Conservation (phyloP, 768 basidiomycete genomes). For the Phaffia australis region DNA sequence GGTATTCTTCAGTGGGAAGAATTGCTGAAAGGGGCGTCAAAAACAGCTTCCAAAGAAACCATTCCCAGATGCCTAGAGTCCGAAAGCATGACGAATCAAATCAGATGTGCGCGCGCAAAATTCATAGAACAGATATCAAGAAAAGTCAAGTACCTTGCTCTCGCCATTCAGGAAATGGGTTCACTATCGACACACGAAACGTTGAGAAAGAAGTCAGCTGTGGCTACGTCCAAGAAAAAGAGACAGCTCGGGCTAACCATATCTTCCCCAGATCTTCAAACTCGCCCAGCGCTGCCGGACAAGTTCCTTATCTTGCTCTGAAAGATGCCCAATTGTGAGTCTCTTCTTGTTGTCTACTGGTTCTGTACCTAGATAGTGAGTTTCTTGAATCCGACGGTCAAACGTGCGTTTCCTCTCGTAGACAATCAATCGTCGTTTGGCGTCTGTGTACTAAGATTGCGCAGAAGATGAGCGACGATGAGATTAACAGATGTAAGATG, state of each 20-base stretch:
- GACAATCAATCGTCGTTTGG: constrained; percentile 13
- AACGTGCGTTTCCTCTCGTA: constrained; percentile 8
- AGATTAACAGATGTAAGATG: neutral
- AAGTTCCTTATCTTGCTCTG: constrained; percentile 32
- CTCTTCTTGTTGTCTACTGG: neutral
- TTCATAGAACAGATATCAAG: no score
- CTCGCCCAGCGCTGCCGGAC: constrained; percentile 33
- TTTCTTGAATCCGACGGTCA: constrained; percentile 8
- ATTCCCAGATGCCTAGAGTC: constrained; percentile 15
- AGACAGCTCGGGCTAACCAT: constrained; percentile 25
- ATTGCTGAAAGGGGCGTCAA: constrained; percentile 10
- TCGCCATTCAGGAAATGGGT: constrained; percentile 23
- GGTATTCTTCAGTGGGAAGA: constrained; percentile 10
- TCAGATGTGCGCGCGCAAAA: neutral
- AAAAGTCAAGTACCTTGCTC: constrained; percentile 16
- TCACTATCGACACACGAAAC: constrained; percentile 5
- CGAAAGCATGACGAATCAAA: constrained; percentile 5
- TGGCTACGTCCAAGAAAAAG: neutral
- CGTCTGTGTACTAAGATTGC: constrained; percentile 22
- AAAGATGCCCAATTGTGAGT: constrained; percentile 11
- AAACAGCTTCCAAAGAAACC: constrained; percentile 16
- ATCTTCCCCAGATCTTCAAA: constrained; percentile 33
- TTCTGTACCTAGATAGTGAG: neutral
- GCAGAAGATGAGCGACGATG: neutral
- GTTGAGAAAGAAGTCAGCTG: neutral